phyloP scores from a whole-genome alignment of 805 yeast species.

The Saccharomycopsis synnaedendra region DNA sequence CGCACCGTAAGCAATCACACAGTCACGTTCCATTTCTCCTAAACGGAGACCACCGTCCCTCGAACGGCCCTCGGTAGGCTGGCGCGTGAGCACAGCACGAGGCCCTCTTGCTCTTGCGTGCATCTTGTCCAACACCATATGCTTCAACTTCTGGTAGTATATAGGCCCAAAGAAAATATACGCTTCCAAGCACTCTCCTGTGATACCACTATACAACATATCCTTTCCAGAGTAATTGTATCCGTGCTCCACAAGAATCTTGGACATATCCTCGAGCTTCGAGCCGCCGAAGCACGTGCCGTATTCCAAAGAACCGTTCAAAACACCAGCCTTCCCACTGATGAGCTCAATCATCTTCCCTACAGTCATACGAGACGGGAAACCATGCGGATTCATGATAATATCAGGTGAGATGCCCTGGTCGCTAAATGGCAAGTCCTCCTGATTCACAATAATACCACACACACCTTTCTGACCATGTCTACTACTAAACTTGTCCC shows the following conservation, averaged over 20 bases:
- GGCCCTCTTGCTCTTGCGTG: conserved; percentile 99
- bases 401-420: conserved; percentile 89
- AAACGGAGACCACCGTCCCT: conserved; percentile 98
- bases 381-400: conserved; percentile 98
- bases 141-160: conserved; percentile 95
- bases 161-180: conserved; percentile 98
- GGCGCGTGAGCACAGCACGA: conserved; percentile 93
- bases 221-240: conserved; percentile 94
- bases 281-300: conserved; percentile 99
- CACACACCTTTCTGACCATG: conserved; percentile 99
- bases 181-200: conserved; percentile 95
- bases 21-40: conserved; percentile 99
- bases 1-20: conserved; percentile 99
- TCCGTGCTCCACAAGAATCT: conserved; percentile 81
- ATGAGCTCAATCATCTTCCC: conserved; percentile 96
- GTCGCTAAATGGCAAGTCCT: conserved; percentile 92
- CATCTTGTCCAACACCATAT: conserved; percentile 98
- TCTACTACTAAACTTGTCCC: conserved; percentile 94
- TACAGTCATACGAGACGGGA: conserved; percentile 99
- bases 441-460: conserved; percentile 95
- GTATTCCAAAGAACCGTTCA: conserved; percentile 82
- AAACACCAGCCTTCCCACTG: conserved; percentile 95
- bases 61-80: conserved; percentile 98
- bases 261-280: conserved; percentile 90
- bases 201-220: conserved; percentile 93